These are phyloP conservation scores for Rhizomucor pusillus DNA, from an alignment of 371 early-diverging fungal genomes.

Conservation along the genomic window DNA sequence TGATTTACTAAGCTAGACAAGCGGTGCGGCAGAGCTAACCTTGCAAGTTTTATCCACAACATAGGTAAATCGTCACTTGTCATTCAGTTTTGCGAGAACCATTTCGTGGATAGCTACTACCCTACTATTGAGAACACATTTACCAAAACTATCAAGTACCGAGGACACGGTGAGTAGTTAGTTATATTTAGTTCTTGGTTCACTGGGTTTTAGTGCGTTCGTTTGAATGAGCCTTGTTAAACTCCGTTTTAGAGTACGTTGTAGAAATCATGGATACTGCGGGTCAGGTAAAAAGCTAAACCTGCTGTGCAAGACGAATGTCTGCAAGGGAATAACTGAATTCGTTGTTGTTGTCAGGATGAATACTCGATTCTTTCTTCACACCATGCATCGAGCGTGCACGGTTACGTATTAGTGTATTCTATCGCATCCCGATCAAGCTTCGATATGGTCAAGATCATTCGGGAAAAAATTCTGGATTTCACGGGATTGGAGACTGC, in stretches of 20 bases:
- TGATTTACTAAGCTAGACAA: too few relatives aligned
- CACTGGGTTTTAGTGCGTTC: not conserved
- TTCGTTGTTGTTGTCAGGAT: too few relatives aligned
- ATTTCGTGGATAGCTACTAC: constrained; percentile 90
- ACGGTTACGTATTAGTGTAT: constrained; percentile 94
- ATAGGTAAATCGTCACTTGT: constrained; percentile 89
- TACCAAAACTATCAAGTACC: constrained; percentile 80
- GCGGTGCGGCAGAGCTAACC: too few relatives aligned
- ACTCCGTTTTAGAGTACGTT: constrained; percentile 59
- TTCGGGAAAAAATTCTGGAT: constrained; percentile 94
- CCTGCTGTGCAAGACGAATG: too few relatives aligned
- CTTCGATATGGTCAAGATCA: constrained; percentile 86
- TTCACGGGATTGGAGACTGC: constrained; percentile 88
- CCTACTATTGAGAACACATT: constrained; percentile 95
- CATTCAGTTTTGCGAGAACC: constrained; percentile 91
- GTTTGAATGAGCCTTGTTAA: not conserved
- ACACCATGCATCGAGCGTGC: constrained; percentile 86
- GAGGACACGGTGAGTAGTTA: constrained; percentile 55
- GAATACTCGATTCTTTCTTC: constrained; percentile 92
- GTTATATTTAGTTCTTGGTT: not conserved
- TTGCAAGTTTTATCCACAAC: constrained; percentile 1
- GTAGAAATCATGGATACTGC: constrained; percentile 96
- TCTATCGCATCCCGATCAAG: constrained; percentile 84
- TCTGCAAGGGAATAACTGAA: too few relatives aligned
- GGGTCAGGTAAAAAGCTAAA: constrained; percentile 73